Conservation (phyloP, 805 yeast genomes). For the Schwanniomyces pseudopolymorphus region DNA sequence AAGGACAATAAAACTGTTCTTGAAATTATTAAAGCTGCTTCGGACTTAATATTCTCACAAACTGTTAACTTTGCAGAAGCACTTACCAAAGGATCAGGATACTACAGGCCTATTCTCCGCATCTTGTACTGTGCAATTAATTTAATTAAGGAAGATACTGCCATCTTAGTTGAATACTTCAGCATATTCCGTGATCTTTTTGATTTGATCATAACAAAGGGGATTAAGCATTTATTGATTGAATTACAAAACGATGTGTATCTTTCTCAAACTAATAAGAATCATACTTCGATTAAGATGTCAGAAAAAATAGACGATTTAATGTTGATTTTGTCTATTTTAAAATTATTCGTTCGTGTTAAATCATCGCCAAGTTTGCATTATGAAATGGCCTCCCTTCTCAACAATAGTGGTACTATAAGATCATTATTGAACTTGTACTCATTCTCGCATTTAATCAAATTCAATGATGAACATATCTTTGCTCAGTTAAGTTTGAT, state of each 20-base stretch:
- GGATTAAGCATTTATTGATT: constrained; percentile 58
- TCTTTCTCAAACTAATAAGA: constrained; percentile 33
- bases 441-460: constrained; percentile 63
- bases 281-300: constrained; percentile 32
- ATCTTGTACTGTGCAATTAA: constrained; percentile 51
- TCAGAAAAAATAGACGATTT: constrained; percentile 63
- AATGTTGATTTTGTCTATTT: constrained; percentile 59
- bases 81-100: constrained; percentile 38
- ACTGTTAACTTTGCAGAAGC: constrained; percentile 49
- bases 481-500: constrained; percentile 72
- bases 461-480: constrained; percentile 60
- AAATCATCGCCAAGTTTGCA: constrained; percentile 49
- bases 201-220: constrained; percentile 62
- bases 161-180: constrained; percentile 44
- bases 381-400: constrained; percentile 48
- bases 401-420: constrained; percentile 60
- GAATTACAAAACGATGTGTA: constrained; percentile 59
- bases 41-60: constrained; percentile 47
- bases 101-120: constrained; percentile 62
- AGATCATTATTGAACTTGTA: constrained; percentile 63
- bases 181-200: constrained; percentile 57
- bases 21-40: constrained; percentile 41
- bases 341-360: constrained; percentile 54
- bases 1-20: constrained; percentile 35
- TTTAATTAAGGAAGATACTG: constrained; percentile 40